Evolutionary conservation across 2,329 filamentous ascomycete species (phyloP).

Genomic region (Aspergillus sp.): DNA sequence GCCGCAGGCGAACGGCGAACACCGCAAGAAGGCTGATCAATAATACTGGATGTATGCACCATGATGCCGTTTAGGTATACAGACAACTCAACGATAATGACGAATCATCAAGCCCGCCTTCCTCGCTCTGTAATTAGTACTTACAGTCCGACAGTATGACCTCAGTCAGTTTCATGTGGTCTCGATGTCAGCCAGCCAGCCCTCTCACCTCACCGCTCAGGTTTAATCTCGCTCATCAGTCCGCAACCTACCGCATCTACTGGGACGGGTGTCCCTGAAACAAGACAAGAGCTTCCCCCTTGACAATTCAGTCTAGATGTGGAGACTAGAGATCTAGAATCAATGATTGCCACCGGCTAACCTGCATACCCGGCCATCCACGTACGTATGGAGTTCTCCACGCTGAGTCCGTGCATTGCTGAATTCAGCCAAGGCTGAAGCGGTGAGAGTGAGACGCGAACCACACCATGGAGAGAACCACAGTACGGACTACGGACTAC

Average conservation of each 20-base stretch:
- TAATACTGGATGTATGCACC: neutral
- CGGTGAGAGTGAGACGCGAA: neutral
- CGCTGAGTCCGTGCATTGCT: slow-evolving; percentile 4
- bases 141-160: neutral
- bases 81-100: neutral
- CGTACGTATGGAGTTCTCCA: neutral
- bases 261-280: slow-evolving; percentile 1
- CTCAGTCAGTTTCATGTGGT: neutral
- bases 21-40: neutral
- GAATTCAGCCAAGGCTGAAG: neutral
- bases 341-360: slow-evolving; percentile 12
- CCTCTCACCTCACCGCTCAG: neutral
- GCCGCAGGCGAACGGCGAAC: neutral
- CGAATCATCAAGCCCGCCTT: neutral
- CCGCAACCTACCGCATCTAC: neutral
- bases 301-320: neutral
- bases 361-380: slow-evolving; percentile 8
- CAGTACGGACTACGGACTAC: too few relatives aligned
- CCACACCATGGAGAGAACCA: too few relatives aligned
- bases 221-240: neutral
- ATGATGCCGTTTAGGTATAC: neutral
- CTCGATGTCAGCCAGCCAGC: neutral
- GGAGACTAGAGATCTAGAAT: slow-evolving; percentile 6
- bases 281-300: neutral
- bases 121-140: neutral